Percentiles rank a stretch among this genome's conserved stretches.
phyloP scores from a whole-genome alignment of 2,329 filamentous ascomycete genomes.

The Atkinsonella texensis region DNA sequence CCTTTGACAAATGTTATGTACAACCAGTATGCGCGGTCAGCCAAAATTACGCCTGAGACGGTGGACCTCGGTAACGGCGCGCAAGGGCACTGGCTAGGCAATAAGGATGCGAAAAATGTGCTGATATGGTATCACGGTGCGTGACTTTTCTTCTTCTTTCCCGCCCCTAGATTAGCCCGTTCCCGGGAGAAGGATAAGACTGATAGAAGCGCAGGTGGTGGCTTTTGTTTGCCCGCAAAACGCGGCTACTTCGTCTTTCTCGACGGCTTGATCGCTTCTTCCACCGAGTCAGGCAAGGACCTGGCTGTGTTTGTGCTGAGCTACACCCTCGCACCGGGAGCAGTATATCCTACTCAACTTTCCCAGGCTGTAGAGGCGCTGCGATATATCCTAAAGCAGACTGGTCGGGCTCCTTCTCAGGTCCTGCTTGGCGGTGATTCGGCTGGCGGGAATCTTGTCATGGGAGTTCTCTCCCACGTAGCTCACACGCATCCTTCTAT shows the following conservation, averaged over 20 bases:
- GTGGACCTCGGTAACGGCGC: conserved; percentile 11
- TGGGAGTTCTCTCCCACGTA: conserved; percentile 13
- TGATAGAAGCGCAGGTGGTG: conserved; percentile 9
- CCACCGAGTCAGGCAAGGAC: conserved; percentile 6
- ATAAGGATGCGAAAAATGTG: conserved; percentile 11
- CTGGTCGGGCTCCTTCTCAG: conserved; percentile 6
- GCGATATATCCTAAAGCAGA: conserved; percentile 9
- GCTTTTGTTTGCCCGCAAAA: conserved; percentile 13
- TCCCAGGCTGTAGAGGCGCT: conserved; percentile 11
- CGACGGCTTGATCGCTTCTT: conserved; percentile 7
- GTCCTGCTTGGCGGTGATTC: conserved; percentile 13
- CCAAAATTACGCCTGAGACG: conserved; percentile 7
- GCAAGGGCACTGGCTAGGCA: conserved; percentile 13
- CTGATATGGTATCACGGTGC: conserved; percentile 15
- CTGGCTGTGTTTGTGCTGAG: conserved; percentile 11
- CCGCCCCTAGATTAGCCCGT: no score
- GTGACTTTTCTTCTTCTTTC: background rate
- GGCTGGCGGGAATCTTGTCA: conserved; percentile 12
- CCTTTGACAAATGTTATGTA: conserved; percentile 11
- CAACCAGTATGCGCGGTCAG: conserved; percentile 9
- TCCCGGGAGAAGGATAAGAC: background rate
- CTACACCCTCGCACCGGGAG: conserved; percentile 12
- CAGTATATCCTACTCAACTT: conserved; percentile 12
- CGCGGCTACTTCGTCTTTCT: conserved; percentile 11
- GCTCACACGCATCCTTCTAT: conserved; percentile 12